Evolutionary conservation across 768 basidiomycete species (phyloP), one percentile per base, ranked within the genome.

Genomic region (Pulveroboletus ravenelii): DNA sequence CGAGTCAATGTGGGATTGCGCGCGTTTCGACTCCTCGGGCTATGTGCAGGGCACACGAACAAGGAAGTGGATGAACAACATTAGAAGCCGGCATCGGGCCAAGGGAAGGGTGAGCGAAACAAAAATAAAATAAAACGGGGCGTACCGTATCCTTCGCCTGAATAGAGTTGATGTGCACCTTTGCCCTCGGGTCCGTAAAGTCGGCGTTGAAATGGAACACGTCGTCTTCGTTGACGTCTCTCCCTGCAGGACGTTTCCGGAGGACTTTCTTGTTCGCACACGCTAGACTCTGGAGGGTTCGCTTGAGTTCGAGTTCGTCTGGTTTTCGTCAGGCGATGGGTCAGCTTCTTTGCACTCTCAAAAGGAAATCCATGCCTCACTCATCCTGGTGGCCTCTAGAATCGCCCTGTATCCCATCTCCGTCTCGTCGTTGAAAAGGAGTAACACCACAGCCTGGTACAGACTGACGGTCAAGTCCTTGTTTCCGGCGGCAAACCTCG

Each of bases 91-190:
- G 25, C 25, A 6, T 27, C 25, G 31, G 31, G 31, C 3, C 31
- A 12, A n/a, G 20, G 7, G 17, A 17, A 9, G 13, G 38, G n/a
- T n/a, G 32, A 17, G n/a, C 10, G 3, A 9, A 18, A 14, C 41
- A 31, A 4, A 23, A 12, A 7, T 7, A 34, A 6, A 23, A 14
- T 13, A 4, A 34, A 34, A 45, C 7, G 10, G 71, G 34, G n/a
- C 87, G 52, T 62, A 94, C 92, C 53, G 92, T 84, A 57, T 94
- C 87, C 63, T 93, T 93, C 14, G 85, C 87, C 67, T 97, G 96
- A 43, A 99, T 95, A 18, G 93, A 89, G 62, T 93, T 95, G 71
- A 98, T 94, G 68, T 90, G 90, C 36, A 99, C 79, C 59, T 85
- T 89, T 34, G 82, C 70, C 37, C 81, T 77, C 7, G 85, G 76